Conservation (phyloP, 2,329 filamentous ascomycete genomes). For the Moelleriella libera region DNA sequence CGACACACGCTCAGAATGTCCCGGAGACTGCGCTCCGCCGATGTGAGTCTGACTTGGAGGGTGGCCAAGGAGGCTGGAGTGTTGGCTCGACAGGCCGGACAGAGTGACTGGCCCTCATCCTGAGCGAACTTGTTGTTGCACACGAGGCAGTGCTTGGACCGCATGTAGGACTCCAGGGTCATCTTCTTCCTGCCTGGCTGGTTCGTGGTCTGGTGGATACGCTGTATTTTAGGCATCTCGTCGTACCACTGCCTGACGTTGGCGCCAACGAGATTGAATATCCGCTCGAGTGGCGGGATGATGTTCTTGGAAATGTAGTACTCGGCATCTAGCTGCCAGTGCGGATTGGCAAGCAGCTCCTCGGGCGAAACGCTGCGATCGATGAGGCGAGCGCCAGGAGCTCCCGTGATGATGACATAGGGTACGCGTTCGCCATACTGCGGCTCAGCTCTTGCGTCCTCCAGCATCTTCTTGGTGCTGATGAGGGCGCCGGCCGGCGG, state of each 20-base stretch:
- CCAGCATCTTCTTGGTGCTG: conserved; percentile 71
- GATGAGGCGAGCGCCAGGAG: conserved; percentile 69
- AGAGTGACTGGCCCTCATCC: conserved; percentile 30
- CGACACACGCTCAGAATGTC: conserved; percentile 63
- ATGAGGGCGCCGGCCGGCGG: conserved; percentile 82
- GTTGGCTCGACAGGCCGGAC: conserved; percentile 38
- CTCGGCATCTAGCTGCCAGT: conserved; percentile 75
- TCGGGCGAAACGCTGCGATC: conserved; percentile 88
- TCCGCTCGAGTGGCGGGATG: conserved; percentile 86
- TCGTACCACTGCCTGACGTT: conserved; percentile 88
- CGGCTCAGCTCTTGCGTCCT: conserved; percentile 74
- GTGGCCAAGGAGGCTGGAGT: conserved; percentile 46
- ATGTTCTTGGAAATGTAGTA: conserved; percentile 97
- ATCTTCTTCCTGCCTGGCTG: conserved; percentile 44
- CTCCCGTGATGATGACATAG: conserved; percentile 84
- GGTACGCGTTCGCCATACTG: conserved; percentile 93
- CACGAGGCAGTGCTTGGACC: conserved; percentile 61
- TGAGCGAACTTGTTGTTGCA: conserved; percentile 32
- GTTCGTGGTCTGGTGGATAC: conserved; percentile 32
- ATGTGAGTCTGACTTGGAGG: conserved; percentile 47
- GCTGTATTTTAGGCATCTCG: conserved; percentile 86
- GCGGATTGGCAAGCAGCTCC: conserved; percentile 59
- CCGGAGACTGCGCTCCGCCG: conserved; percentile 46
- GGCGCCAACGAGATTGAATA: conserved; percentile 91
- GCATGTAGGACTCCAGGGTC: conserved; percentile 92